Evolutionary conservation across 108 stramenopile genomes (phyloP).

Genomic region (Fistulifera pelliculosa): DNA sequence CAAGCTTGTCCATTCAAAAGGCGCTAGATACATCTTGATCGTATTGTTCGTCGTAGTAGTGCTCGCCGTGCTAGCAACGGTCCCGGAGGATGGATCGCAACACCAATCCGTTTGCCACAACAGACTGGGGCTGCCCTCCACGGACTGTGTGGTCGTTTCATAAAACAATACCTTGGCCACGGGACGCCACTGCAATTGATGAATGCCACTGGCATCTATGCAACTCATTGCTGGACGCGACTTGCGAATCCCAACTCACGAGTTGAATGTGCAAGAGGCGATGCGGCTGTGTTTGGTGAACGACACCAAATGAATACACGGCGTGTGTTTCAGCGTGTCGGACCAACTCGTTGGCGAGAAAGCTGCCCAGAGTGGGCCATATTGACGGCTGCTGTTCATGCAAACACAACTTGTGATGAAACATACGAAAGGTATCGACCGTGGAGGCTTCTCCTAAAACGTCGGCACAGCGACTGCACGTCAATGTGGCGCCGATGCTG

Average conservation of each 20-base stretch:
- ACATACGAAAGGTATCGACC: too few relatives aligned
- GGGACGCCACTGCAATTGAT: slow-evolving; percentile 10
- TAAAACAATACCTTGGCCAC: slow-evolving; percentile 38
- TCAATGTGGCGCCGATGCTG: too few relatives aligned
- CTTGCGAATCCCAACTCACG: slow-evolving; percentile 63
- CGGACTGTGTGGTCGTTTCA: slow-evolving; percentile 10
- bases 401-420: too few relatives aligned
- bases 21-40: neutral
- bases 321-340: slow-evolving; percentile 76
- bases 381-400: too few relatives aligned
- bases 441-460: too few relatives aligned
- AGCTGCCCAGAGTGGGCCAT: slow-evolving; percentile 6
- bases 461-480: too few relatives aligned
- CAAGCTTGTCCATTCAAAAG: neutral
- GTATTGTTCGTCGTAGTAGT: neutral
- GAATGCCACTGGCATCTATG: neutral
- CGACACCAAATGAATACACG: slow-evolving; percentile 64
- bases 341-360: slow-evolving; percentile 69
- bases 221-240: slow-evolving; percentile 25
- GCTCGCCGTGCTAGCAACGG: neutral
- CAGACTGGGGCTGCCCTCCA: neutral
- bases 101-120: slow-evolving; percentile 3
- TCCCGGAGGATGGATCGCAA: neutral
- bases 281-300: slow-evolving; percentile 2
- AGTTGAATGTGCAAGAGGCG: slow-evolving; percentile 39